These are phyloP conservation scores for Botrytis hyacinthi DNA, from an alignment of 2,329 filamentous ascomycete genomes.

Conservation along the genomic window DNA sequence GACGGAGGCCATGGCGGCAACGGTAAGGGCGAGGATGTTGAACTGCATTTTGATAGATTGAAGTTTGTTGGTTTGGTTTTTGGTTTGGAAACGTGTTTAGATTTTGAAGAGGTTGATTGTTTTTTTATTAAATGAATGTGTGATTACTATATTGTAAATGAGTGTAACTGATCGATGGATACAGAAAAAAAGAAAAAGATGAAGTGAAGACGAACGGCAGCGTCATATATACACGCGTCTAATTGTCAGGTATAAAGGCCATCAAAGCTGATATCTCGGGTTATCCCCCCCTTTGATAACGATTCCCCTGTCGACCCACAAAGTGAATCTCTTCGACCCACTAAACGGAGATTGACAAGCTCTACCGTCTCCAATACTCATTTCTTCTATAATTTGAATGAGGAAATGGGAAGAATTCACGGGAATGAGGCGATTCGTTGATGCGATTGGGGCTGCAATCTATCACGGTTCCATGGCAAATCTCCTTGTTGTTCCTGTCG, in stretches of 20 bases:
- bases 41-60: conserved; percentile 40
- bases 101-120: conserved; percentile 25
- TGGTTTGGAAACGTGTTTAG: conserved; percentile 13
- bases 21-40: conserved; percentile 33
- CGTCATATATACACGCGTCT: conserved; percentile 21
- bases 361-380: background rate
- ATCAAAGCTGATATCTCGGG: background rate
- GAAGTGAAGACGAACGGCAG: background rate
- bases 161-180: conserved; percentile 38
- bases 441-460: background rate
- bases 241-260: background rate
- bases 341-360: conserved; percentile 12
- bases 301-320: conserved; percentile 4
- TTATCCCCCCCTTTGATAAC: conserved; percentile 16
- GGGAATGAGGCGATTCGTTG: background rate
- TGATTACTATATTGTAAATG: conserved; percentile 33
- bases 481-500: background rate
- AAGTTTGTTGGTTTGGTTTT: conserved; percentile 21
- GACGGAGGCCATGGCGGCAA: conserved; percentile 36
- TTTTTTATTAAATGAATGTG: conserved; percentile 23
- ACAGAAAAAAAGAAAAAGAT: conserved; percentile 25
- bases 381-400: background rate
- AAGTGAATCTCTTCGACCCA: conserved; percentile 13
- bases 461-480: background rate
- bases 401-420: background rate